phyloP scores from a whole-genome alignment of 2,329 filamentous ascomycete species.

The Claviceps monticola region DNA sequence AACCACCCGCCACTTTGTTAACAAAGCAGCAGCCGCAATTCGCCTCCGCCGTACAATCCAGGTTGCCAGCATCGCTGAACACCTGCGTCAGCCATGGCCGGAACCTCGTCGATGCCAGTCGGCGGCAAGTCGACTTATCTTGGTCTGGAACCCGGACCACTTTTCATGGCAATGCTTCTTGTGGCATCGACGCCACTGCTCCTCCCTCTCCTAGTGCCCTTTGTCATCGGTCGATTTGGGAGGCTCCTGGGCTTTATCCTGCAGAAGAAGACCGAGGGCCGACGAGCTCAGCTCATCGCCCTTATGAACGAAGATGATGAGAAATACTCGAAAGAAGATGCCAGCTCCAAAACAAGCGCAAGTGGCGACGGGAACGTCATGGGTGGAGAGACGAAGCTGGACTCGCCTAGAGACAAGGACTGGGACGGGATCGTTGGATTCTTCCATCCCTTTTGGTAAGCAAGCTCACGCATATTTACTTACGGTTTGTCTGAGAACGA shows the following conservation, averaged over 20 bases:
- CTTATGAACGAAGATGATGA: conserved; percentile 33
- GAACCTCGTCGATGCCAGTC: conserved; percentile 16
- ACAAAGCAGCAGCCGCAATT: not conserved
- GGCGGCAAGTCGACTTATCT: conserved; percentile 14
- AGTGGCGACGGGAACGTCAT: conserved; percentile 62
- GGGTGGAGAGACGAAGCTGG: conserved; percentile 43
- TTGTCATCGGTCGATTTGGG: conserved; percentile 22
- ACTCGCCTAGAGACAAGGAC: conserved; percentile 27
- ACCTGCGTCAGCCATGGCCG: conserved; percentile 10
- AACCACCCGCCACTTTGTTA: not conserved
- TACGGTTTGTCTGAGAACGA: not conserved
- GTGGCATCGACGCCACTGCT: conserved; percentile 10
- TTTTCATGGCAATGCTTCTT: conserved; percentile 14
- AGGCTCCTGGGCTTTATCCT: conserved; percentile 44
- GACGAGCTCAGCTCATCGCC: conserved; percentile 42
- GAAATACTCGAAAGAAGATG: conserved; percentile 21
- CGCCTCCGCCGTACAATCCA: not conserved
- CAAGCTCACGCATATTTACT: conserved; percentile 4
- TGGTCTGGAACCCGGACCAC: conserved; percentile 15
- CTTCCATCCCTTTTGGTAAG: conserved; percentile 93
- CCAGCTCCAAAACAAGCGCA: conserved; percentile 19
- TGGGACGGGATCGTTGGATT: conserved; percentile 87
- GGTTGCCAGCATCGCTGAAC: not conserved
- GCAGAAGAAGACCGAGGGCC: conserved; percentile 47
- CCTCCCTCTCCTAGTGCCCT: conserved; percentile 13